A percentile compares a stretch with the other conserved stretches of the same genome.
These are phyloP conservation scores for Geranium brycei DNA, from an alignment of 345 rosid genomes.

Conservation along the genomic window DNA sequence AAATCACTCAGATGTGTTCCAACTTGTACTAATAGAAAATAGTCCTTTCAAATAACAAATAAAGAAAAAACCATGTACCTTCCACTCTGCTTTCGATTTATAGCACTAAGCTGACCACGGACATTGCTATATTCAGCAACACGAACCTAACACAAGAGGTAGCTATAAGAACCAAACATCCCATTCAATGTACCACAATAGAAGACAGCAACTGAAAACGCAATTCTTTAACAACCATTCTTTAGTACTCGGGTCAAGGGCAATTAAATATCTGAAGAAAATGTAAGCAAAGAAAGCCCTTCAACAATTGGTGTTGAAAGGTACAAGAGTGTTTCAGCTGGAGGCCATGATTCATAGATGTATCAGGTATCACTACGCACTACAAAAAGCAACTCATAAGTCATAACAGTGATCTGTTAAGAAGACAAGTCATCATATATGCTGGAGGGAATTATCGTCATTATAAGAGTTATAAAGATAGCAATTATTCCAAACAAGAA, in stretches of 20 bases:
- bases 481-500: too few species aligned
- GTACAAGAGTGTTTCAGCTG: neutral
- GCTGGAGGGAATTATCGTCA: too few species aligned
- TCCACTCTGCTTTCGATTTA: constrained; percentile 94
- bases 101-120: constrained; percentile 89
- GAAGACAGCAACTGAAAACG: neutral
- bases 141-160: constrained; percentile 53
- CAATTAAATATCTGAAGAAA: too few species aligned
- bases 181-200: neutral
- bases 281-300: too few species aligned
- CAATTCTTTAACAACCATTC: neutral
- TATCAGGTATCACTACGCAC: neutral
- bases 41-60: neutral
- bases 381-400: neutral
- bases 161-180: constrained; percentile 5
- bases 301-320: too few species aligned
- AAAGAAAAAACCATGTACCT: constrained; percentile 30
- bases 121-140: constrained; percentile 87
- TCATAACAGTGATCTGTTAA: neutral
- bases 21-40: neutral
- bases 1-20: neutral
- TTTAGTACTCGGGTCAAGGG: neutral
- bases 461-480: too few species aligned
- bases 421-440: too few species aligned
- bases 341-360: neutral